Percentiles rank a stretch among this genome's conserved stretches.
phyloP scores from a whole-genome alignment of 139 green algal genomes.

The Marvania coccoides region DNA sequence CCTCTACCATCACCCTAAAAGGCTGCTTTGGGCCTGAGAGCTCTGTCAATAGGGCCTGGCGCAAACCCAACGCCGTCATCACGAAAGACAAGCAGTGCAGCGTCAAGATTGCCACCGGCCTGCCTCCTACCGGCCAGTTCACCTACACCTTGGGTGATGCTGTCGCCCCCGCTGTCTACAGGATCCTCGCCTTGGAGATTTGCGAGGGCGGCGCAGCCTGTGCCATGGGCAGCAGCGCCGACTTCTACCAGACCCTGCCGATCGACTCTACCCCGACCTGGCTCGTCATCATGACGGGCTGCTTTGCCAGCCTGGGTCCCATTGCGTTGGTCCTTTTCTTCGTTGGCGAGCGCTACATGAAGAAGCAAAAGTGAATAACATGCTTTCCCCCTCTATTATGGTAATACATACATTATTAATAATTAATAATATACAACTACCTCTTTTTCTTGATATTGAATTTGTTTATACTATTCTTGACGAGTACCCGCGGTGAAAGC shows the following conservation, averaged over 20 bases:
- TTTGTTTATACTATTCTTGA: not conserved
- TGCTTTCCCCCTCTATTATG: not conserved
- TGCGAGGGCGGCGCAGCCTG: slow-evolving; percentile 8
- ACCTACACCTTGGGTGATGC: not conserved
- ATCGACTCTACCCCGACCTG: slow-evolving; percentile 19
- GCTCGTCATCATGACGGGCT: slow-evolving; percentile 6
- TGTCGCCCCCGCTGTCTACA: slow-evolving; percentile 4
- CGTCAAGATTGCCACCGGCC: not conserved
- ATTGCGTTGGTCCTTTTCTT: slow-evolving; percentile 15
- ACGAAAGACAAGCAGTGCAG: slow-evolving; percentile 23
- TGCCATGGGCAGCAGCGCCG: slow-evolving; percentile 5
- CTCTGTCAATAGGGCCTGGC: slow-evolving; percentile 10
- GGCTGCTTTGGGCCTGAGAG: slow-evolving; percentile 10
- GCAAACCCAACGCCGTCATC: slow-evolving; percentile 18
- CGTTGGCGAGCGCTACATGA: slow-evolving; percentile 5
- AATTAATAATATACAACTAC: not conserved
- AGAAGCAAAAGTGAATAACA: slow-evolving; percentile 5
- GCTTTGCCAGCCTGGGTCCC: slow-evolving; percentile 14
- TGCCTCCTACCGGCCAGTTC: slow-evolving; percentile 7
- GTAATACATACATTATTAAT: not conserved
- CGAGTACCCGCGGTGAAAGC: not conserved
- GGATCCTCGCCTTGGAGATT: slow-evolving; percentile 15
- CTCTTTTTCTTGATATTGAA: not conserved
- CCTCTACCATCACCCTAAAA: slow-evolving; percentile 15
- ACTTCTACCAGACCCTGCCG: slow-evolving; percentile 6